These are phyloP conservation scores for Tolypocladium tundrense DNA, from an alignment of 2,329 filamentous ascomycete species.

Conservation along the genomic window DNA sequence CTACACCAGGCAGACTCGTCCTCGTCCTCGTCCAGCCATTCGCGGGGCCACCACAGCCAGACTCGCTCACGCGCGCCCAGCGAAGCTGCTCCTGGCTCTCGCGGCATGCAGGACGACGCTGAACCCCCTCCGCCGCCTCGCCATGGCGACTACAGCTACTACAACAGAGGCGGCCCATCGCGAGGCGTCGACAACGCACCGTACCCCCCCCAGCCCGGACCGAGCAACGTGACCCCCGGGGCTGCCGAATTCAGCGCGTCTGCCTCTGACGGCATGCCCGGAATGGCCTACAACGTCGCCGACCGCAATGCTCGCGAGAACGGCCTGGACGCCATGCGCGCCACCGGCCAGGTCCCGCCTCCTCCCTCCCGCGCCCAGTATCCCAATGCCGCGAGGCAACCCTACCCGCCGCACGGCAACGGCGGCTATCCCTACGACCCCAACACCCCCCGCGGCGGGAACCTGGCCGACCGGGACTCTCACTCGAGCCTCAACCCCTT, in stretches of 20 bases:
- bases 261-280: constrained; percentile 56
- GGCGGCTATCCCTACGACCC: constrained; percentile 6
- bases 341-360: constrained; percentile 22
- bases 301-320: constrained; percentile 55
- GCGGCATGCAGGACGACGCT: neutral
- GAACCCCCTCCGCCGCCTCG: constrained; percentile 7
- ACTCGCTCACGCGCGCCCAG: neutral
- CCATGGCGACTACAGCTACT: constrained; percentile 13
- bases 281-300: constrained; percentile 56
- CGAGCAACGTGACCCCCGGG: constrained; percentile 43
- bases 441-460: neutral
- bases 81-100: neutral
- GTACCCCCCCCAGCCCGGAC: constrained; percentile 12
- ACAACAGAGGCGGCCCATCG: constrained; percentile 7
- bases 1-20: neutral
- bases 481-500: constrained; percentile 31
- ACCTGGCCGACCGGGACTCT: constrained; percentile 25
- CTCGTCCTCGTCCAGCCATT: constrained; percentile 1
- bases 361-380: constrained; percentile 24
- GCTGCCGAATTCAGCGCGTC: constrained; percentile 56
- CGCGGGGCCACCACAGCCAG: neutral
- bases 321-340: constrained; percentile 51
- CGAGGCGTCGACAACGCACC: constrained; percentile 12
- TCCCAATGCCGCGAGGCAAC: constrained; percentile 6
- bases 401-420: constrained; percentile 10